Conservation (phyloP, 2,329 filamentous ascomycete genomes). For the Diplodia corticola region DNA sequence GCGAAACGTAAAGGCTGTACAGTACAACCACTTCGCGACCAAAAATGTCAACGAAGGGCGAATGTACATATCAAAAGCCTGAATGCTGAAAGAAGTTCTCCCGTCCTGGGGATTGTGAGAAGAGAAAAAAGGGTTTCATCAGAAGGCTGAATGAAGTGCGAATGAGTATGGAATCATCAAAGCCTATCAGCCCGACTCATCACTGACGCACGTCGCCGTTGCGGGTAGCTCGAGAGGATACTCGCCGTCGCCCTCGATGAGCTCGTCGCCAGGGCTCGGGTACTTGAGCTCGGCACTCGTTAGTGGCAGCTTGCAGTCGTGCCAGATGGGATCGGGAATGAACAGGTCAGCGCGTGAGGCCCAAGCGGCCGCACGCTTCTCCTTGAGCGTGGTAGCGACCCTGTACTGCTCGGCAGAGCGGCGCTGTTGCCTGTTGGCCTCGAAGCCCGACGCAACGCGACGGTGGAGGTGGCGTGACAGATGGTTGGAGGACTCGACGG, state of each 20-base stretch:
- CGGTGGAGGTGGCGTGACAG: conserved; percentile 19
- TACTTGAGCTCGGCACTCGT: conserved; percentile 46
- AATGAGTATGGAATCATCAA: neutral
- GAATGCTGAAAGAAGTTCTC: neutral
- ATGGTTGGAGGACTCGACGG: neutral
- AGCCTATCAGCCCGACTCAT: neutral
- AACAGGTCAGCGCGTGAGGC: conserved; percentile 44
- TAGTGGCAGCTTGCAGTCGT: conserved; percentile 38
- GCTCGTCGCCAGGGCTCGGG: conserved; percentile 46
- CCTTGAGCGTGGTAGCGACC: neutral
- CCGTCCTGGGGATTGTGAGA: neutral
- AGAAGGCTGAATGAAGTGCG: neutral
- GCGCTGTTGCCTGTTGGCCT: neutral
- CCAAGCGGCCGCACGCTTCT: conserved; percentile 38
- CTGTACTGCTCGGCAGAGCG: conserved; percentile 16
- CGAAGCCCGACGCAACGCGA: neutral
- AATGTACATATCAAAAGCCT: neutral
- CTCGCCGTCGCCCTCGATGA: conserved; percentile 46
- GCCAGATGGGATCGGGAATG: conserved; percentile 29
- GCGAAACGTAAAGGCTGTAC: neutral
- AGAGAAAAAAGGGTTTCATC: neutral
- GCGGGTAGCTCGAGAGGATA: conserved; percentile 46
- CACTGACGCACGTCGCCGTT: conserved; percentile 24
- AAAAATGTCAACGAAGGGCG: neutral
- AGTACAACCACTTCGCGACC: neutral